phyloP scores from a whole-genome alignment of 495 filamentous ascomycete genomes.

The Podospora pseudopauciseta region DNA sequence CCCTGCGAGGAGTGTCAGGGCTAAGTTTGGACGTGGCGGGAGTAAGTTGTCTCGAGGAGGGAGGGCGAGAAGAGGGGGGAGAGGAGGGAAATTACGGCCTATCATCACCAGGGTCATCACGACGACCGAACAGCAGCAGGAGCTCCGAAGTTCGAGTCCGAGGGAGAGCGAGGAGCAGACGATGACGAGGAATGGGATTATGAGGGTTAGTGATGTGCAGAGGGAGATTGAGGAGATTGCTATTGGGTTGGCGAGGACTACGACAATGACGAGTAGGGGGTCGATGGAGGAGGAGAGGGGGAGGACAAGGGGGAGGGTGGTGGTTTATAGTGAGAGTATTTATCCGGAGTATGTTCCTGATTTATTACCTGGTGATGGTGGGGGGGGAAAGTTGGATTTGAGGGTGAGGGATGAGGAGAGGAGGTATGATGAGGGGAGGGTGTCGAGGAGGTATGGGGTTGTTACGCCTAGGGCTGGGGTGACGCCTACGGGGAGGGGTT shows the following conservation, averaged over 20 bases:
- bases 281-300: slow-evolving; percentile 21
- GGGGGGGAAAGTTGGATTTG: slow-evolving; percentile 3
- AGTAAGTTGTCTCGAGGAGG: neutral
- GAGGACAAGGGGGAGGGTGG: slow-evolving; percentile 12
- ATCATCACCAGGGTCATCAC: slow-evolving; percentile 26
- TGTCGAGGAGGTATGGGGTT: slow-evolving; percentile 19
- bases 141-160: slow-evolving; percentile 38
- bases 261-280: slow-evolving; percentile 17
- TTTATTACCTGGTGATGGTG: neutral
- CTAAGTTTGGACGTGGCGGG: neutral
- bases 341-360: slow-evolving; percentile 22
- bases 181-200: slow-evolving; percentile 45
- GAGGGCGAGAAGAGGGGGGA: neutral
- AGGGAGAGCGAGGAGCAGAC: slow-evolving; percentile 42
- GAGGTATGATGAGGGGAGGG: slow-evolving; percentile 12
- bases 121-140: slow-evolving; percentile 28
- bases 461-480: slow-evolving; percentile 16
- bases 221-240: slow-evolving; percentile 35
- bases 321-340: slow-evolving; percentile 32
- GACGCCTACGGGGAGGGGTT: slow-evolving; percentile 17
- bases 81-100: slow-evolving; percentile 20
- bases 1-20: neutral
- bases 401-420: slow-evolving; percentile 8
- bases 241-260: slow-evolving; percentile 21
- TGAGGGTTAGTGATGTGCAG: slow-evolving; percentile 41